Percentiles rank a stretch among this genome's conserved stretches.
These are phyloP conservation scores for Mychonastes homosphaera DNA, from an alignment of 139 green algal genomes.

Conservation along the genomic window DNA sequence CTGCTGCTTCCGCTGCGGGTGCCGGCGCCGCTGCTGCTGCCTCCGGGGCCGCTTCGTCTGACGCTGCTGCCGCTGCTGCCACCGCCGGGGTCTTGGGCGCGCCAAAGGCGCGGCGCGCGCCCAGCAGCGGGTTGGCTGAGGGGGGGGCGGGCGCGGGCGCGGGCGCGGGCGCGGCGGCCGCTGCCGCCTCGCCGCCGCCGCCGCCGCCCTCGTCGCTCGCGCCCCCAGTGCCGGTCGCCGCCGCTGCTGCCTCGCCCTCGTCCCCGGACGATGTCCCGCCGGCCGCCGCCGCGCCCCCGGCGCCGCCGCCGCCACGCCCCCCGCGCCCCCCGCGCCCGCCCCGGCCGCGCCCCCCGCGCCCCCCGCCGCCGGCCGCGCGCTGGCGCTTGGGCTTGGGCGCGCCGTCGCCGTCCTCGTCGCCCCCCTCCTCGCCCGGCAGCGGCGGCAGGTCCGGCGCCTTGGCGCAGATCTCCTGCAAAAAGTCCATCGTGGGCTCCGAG, in stretches of 20 bases:
- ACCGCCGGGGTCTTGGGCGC: no score
- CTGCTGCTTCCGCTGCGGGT: not conserved
- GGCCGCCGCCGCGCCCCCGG: not conserved
- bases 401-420: conserved; percentile 15
- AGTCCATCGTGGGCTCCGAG: conserved; percentile 57
- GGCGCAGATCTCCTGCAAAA: conserved; percentile 58
- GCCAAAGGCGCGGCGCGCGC: no score
- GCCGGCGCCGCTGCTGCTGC: not conserved
- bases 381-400: conserved; percentile 31
- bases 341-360: not conserved
- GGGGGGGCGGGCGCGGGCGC: not conserved
- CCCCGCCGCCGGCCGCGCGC: no score
- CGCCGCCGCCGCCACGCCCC: not conserved
- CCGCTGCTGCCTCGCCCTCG: not conserved
- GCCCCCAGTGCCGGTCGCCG: not conserved
- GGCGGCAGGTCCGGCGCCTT: conserved; percentile 50
- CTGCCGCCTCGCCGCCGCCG: not conserved
- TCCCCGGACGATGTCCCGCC: not conserved
- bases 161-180: not conserved
- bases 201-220: not conserved
- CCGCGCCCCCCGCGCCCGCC: not conserved
- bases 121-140: no score
- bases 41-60: conserved; percentile 2
- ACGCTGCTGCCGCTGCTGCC: conserved; percentile 1
- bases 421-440: no score